Evolutionary conservation across 2,329 filamentous ascomycete species (phyloP), one percentile per base, ranked within the genome.

Genomic region (Microdochium paspali): DNA sequence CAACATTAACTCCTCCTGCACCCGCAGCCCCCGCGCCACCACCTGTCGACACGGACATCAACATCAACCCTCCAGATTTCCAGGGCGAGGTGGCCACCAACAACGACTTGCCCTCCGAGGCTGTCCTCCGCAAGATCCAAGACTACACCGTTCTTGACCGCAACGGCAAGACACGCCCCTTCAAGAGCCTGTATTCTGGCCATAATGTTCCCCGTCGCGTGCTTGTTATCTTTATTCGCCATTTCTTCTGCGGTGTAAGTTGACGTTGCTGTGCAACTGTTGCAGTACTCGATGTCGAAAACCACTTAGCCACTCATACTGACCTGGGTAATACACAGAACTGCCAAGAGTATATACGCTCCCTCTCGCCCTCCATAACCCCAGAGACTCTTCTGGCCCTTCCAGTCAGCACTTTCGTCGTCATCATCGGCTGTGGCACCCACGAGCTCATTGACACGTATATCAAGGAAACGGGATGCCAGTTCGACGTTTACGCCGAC

Each of bases 181-280:
- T 88, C 63, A 76, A 76, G 62, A 80, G 74, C 54, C 65, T 87
- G 24, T 84, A 82, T 60, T 72, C 69, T 28, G 77, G 78, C 3
- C 69, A 62, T 44, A 76, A 76, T 47, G 69, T 71, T 2, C 69
- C 75, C 12, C 67, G 73, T 18, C 69, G 80, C 2, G 78, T 87
- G 24, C 70, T 90, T 26, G 65, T 89, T 39, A 79, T 90, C 54
- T 90, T 90, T 60, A 74, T 90, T 49, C 76, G 86, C 42, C 85
- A 90, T 66, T 90, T 90, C 65, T 89, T 87, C 71, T 90, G 86
- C 60, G 84, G 84, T 30, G 85, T 87, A 72, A 63, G 83, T 73
- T 39, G 43, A 7, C 26, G n/a, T n/a, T n/a, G n/a, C n/a, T n/a
- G n/a, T n/a, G n/a, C n/a, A n/a, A n/a, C n/a, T n/a, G n/a, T n/a